phyloP scores from a whole-genome alignment of 2,329 filamentous ascomycete genomes.

The Raffaelea albimanens region DNA sequence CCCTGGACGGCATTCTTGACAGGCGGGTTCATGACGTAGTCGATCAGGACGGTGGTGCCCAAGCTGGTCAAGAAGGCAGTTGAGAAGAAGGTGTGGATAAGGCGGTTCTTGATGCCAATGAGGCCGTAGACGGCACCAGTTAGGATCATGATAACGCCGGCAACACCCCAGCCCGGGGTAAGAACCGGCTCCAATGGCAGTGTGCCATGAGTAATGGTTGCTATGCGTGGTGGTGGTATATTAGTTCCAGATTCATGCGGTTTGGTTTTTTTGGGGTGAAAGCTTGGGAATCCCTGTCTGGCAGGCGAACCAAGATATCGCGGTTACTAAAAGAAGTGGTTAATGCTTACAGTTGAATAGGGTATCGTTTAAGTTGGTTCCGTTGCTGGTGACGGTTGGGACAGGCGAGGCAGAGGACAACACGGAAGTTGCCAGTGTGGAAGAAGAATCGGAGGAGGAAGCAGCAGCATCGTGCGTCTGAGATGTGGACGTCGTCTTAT shows the following conservation, averaged over 20 bases:
- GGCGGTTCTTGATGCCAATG: slow-evolving; percentile 73
- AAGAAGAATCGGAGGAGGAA: background rate
- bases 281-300: background rate
- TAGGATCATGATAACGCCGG: slow-evolving; percentile 65
- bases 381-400: background rate
- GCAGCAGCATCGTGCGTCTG: background rate
- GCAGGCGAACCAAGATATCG: too few relatives aligned
- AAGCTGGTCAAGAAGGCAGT: slow-evolving; percentile 64
- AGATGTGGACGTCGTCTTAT: background rate
- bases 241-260: too few relatives aligned
- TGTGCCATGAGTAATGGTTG: slow-evolving; percentile 36
- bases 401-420: background rate
- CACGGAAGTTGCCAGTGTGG: background rate
- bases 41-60: slow-evolving; percentile 69
- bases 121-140: slow-evolving; percentile 63
- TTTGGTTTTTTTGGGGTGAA: too few relatives aligned
- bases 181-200: slow-evolving; percentile 66
- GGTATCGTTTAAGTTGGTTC: slow-evolving; percentile 12
- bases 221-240: slow-evolving; percentile 18
- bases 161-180: slow-evolving; percentile 73
- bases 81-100: slow-evolving; percentile 73
- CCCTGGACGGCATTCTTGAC: slow-evolving; percentile 70
- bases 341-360: slow-evolving; percentile 18
- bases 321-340: too few relatives aligned
- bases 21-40: slow-evolving; percentile 80